These are phyloP conservation scores for Symbiotaphrina buchneri DNA, from an alignment of 495 filamentous ascomycete genomes.

Conservation along the genomic window DNA sequence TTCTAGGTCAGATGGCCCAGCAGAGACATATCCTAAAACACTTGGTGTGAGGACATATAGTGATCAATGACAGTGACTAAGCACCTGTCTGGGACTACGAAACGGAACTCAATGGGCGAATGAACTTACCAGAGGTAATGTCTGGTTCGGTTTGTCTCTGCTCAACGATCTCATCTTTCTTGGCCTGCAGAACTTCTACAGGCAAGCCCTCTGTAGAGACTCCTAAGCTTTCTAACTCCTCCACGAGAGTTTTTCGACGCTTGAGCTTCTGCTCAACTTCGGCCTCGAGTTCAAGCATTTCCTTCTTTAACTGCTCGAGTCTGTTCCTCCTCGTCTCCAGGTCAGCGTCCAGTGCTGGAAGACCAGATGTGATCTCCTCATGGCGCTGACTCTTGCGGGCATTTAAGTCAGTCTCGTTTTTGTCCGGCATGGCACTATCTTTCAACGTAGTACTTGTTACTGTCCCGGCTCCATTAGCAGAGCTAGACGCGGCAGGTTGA, in stretches of 20 bases:
- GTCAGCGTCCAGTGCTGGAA: constrained; percentile 32
- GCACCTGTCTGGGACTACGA: too few relatives aligned
- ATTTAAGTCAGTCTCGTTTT: too few relatives aligned
- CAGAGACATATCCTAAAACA: too few relatives aligned
- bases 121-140: constrained; percentile 1
- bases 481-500: too few relatives aligned
- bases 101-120: too few relatives aligned
- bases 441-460: too few relatives aligned
- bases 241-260: constrained; percentile 12
- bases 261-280: constrained; percentile 27
- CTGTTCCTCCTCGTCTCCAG: constrained; percentile 24
- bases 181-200: constrained; percentile 18
- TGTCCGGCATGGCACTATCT: too few relatives aligned
- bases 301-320: constrained; percentile 27
- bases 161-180: constrained; percentile 8
- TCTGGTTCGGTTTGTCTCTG: constrained; percentile 2
- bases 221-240: constrained; percentile 23
- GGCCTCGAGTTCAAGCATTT: constrained; percentile 33
- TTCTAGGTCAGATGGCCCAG: too few relatives aligned
- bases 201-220: constrained; percentile 21
- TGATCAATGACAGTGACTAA: too few relatives aligned
- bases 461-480: too few relatives aligned
- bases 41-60: too few relatives aligned
- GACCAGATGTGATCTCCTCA: constrained; percentile 28
- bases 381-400: constrained; percentile 21